phyloP scores from a whole-genome alignment of 495 filamentous ascomycete species.

The Amniculicola lignicola region DNA sequence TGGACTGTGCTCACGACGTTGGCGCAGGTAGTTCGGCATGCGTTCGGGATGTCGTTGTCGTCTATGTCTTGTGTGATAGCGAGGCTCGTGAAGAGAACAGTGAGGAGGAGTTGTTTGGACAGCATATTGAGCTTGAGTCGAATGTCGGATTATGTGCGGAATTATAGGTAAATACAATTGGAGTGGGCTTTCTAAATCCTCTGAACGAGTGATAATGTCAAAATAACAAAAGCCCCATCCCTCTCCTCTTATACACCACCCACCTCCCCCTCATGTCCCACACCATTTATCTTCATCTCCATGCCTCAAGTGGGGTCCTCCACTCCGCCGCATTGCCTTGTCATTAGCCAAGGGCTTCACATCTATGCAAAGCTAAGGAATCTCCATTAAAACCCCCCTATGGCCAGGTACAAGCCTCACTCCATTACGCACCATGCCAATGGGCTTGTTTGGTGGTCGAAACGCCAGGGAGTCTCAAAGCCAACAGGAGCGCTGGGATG shows the following conservation, averaged over 20 bases:
- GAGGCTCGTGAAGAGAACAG: neutral
- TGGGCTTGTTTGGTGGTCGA: too few species aligned
- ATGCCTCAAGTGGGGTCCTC: too few species aligned
- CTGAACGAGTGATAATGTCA: too few species aligned
- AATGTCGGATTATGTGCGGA: neutral
- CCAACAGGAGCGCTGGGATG: too few species aligned
- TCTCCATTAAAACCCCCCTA: too few species aligned
- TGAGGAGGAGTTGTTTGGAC: neutral
- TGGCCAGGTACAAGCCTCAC: neutral
- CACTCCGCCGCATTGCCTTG: too few species aligned
- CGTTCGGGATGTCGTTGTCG: conserved; percentile 11
- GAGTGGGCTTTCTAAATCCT: neutral
- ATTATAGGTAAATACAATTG: neutral
- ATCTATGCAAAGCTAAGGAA: too few species aligned
- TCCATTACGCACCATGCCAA: neutral
- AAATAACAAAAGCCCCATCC: too few species aligned
- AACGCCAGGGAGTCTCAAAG: too few species aligned
- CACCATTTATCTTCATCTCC: neutral
- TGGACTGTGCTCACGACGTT: neutral
- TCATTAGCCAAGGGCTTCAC: too few species aligned
- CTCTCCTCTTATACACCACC: neutral
- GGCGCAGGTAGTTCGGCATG: conserved; percentile 10
- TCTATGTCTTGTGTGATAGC: conserved; percentile 18
- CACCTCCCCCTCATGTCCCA: neutral
- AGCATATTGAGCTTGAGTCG: conserved; percentile 9